Percentiles rank a stretch among this genome's conserved stretches.
Conservation (phyloP, 192 early-diverging fungal species). For the Spizellomyces punctatus region DNA sequence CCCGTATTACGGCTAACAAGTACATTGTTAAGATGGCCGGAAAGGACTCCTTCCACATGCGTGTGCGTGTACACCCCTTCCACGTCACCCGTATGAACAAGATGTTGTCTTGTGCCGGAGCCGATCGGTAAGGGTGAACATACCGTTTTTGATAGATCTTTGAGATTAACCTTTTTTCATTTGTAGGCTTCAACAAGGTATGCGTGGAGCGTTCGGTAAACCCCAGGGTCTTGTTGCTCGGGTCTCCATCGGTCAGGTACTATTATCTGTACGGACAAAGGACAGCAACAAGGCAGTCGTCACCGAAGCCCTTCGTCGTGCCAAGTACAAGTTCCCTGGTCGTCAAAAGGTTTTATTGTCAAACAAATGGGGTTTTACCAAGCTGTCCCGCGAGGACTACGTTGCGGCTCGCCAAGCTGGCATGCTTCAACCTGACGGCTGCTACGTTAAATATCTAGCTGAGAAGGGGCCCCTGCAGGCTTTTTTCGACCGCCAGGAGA, state of each 20-base stretch:
- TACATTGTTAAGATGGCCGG: constrained; percentile 94
- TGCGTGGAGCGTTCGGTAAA: constrained; percentile 99
- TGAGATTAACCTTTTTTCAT: too few species aligned
- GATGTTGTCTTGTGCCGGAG: constrained; percentile 99
- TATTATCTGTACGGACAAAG: constrained; percentile 93
- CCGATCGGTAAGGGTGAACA: constrained; percentile 67
- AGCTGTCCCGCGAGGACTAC: constrained; percentile 91
- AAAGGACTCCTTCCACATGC: constrained; percentile 98
- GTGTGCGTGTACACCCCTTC: constrained; percentile 96
- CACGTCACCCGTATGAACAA: constrained; percentile 99
- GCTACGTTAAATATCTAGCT: constrained; percentile 88
- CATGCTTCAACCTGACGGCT: constrained; percentile 85
- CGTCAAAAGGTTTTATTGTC: constrained; percentile 98
- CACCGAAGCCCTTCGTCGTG: constrained; percentile 87
- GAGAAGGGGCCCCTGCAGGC: constrained; percentile 74
- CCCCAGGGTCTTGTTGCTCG: constrained; percentile 92
- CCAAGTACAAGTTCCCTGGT: constrained; percentile 99
- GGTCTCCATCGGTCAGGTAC: constrained; percentile 96
- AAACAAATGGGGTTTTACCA: constrained; percentile 99
- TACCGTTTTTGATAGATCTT: neutral
- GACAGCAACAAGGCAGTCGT: constrained; percentile 89
- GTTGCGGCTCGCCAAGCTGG: constrained; percentile 70
- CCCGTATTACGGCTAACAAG: constrained; percentile 96
- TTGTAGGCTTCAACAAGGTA: constrained; percentile 92
- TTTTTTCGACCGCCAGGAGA: constrained; percentile 35